Conservation (phyloP, 768 basidiomycete species). For the Cantharellus cinnabarinus region DNA sequence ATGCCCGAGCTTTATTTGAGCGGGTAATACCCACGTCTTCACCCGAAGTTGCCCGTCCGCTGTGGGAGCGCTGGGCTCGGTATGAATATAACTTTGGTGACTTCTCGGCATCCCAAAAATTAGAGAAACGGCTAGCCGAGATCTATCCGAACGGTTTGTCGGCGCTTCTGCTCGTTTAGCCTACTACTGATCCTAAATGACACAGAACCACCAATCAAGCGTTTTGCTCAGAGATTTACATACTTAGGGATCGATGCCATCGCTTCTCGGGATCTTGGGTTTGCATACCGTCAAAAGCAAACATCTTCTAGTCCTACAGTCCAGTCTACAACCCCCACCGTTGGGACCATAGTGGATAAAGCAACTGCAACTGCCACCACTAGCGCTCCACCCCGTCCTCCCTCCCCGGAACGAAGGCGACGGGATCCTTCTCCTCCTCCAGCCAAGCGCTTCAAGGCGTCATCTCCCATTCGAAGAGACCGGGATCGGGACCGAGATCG, state of each 20-base stretch:
- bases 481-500: constrained; percentile 3
- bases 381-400: neutral
- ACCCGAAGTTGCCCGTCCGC: constrained; percentile 54
- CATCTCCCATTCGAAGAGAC: constrained; percentile 5
- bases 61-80: constrained; percentile 92
- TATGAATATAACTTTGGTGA: constrained; percentile 96
- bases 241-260: constrained; percentile 77
- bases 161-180: neutral
- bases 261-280: constrained; percentile 72
- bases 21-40: constrained; percentile 61
- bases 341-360: neutral
- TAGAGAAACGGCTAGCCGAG: constrained; percentile 77
- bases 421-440: constrained; percentile 8
- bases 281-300: constrained; percentile 26
- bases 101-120: constrained; percentile 64
- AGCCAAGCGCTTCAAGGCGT: constrained; percentile 8
- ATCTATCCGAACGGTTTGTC: constrained; percentile 62
- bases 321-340: neutral
- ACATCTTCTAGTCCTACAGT: neutral
- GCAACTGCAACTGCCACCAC: neutral
- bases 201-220: constrained; percentile 74
- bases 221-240: constrained; percentile 60
- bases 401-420: constrained; percentile 3
- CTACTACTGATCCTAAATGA: too few relatives aligned
- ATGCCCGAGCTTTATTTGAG: constrained; percentile 91